phyloP scores from a whole-genome alignment of 1,284 basidiomycete species.

The Trametes polyzona region DNA sequence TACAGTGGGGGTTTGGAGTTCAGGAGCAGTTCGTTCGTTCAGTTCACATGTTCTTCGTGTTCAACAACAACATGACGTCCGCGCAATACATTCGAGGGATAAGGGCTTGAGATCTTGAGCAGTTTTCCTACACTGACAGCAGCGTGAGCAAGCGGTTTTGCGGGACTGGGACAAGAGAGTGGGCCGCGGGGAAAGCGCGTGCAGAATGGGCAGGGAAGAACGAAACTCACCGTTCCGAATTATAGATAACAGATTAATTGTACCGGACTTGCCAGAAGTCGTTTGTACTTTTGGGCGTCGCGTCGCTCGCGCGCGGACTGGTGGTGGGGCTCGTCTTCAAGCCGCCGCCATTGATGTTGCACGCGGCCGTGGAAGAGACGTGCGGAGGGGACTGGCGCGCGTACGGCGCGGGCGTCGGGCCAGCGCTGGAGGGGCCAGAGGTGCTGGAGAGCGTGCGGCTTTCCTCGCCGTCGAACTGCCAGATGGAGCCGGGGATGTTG shows the following conservation, averaged over 20 bases:
- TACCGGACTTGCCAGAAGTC: constrained; percentile 27
- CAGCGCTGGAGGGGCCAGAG: constrained; percentile 3
- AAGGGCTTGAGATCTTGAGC: not conserved
- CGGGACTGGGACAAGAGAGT: not conserved
- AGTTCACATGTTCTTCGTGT: not conserved
- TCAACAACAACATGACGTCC: constrained; percentile 9
- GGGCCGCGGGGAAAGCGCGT: too few species aligned
- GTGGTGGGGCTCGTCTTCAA: not conserved
- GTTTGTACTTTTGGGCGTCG: constrained; percentile 21
- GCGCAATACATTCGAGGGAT: constrained; percentile 11
- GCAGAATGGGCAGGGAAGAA: not conserved
- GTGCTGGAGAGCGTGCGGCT: constrained; percentile 42
- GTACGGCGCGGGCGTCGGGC: constrained; percentile 5
- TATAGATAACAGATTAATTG: constrained; percentile 12
- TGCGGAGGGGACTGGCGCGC: constrained; percentile 1
- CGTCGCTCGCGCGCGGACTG: constrained; percentile 6
- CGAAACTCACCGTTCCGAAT: constrained; percentile 17
- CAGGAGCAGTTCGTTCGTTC: not conserved
- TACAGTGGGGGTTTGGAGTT: constrained; percentile 9
- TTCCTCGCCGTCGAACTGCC: constrained; percentile 69
- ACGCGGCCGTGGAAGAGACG: not conserved
- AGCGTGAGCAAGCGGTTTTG: not conserved
- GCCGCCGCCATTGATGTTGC: not conserved
- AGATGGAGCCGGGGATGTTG: constrained; percentile 45
- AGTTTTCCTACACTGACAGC: constrained; percentile 14